Evolutionary conservation across 2,329 filamentous ascomycete genomes (phyloP).

Genomic region (Stemphylium beticola): DNA sequence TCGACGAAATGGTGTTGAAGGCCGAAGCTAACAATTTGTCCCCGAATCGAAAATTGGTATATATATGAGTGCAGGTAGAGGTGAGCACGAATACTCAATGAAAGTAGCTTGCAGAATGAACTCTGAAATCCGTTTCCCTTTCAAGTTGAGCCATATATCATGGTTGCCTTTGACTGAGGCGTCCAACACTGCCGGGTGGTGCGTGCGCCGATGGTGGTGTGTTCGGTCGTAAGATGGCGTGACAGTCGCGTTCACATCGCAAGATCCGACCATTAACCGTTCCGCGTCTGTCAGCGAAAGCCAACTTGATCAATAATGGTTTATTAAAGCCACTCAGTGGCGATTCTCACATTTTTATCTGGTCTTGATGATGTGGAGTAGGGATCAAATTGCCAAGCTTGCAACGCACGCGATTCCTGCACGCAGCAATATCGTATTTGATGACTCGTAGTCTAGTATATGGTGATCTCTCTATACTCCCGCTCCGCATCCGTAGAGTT

Average conservation of each 20-base stretch:
- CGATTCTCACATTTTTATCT: too few relatives aligned
- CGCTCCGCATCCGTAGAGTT: too few relatives aligned
- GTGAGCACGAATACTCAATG: background rate
- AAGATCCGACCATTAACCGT: background rate
- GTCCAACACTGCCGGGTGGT: background rate
- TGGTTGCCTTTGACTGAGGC: background rate
- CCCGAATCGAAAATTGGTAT: background rate
- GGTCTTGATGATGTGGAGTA: too few relatives aligned
- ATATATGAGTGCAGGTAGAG: background rate
- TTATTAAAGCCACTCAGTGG: too few relatives aligned
- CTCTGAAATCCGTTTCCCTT: background rate
- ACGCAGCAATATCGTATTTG: too few relatives aligned
- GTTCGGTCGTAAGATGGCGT: constrained; percentile 32
- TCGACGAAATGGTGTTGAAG: background rate
- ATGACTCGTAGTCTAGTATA: too few relatives aligned
- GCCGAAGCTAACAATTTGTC: background rate
- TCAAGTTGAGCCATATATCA: background rate
- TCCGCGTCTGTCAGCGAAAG: too few relatives aligned
- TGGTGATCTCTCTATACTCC: too few relatives aligned
- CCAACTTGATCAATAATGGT: too few relatives aligned
- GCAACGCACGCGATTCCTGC: too few relatives aligned
- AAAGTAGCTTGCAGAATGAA: background rate
- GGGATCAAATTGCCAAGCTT: too few relatives aligned
- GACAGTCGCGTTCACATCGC: constrained; percentile 16
- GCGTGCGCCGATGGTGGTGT: constrained; percentile 5